Conservation (phyloP, 257 asterid genomes). For the Echites panduratus region DNA sequence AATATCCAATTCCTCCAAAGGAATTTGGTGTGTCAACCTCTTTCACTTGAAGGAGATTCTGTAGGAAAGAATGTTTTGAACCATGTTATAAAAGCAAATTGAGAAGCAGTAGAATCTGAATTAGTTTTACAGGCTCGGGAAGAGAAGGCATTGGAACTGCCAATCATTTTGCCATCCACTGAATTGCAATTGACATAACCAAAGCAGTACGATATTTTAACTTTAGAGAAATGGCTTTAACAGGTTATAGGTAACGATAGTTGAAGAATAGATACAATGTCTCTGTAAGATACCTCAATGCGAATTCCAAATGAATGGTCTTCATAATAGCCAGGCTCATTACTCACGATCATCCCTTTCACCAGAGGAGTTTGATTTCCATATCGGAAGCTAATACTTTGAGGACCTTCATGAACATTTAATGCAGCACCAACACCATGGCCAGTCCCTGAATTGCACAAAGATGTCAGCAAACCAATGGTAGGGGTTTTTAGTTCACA, state of each 20-base stretch:
- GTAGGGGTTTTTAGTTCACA: constrained; percentile 9
- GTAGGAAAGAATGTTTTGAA: constrained; percentile 27
- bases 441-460: constrained; percentile 68
- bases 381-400: constrained; percentile 92
- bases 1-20: constrained; percentile 77
- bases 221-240: neutral
- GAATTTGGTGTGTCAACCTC: constrained; percentile 71
- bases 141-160: neutral
- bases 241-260: neutral
- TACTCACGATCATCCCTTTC: constrained; percentile 95
- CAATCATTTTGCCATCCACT: neutral
- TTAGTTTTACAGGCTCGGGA: neutral
- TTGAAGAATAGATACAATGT: neutral
- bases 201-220: neutral
- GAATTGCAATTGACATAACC: neutral
- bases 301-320: constrained; percentile 95
- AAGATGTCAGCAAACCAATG: neutral
- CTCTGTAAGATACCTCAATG: constrained; percentile 58
- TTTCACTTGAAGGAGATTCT: constrained; percentile 88
- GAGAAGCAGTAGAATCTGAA: neutral
- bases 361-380: constrained; percentile 88
- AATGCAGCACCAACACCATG: constrained; percentile 99
- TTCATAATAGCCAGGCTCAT: constrained; percentile 98
- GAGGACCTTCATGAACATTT: constrained; percentile 99
- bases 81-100: constrained; percentile 8